Evolutionary conservation across 495 filamentous ascomycete genomes (phyloP), one percentile per base, ranked within the genome.

Genomic region (Neurospora sp.): DNA sequence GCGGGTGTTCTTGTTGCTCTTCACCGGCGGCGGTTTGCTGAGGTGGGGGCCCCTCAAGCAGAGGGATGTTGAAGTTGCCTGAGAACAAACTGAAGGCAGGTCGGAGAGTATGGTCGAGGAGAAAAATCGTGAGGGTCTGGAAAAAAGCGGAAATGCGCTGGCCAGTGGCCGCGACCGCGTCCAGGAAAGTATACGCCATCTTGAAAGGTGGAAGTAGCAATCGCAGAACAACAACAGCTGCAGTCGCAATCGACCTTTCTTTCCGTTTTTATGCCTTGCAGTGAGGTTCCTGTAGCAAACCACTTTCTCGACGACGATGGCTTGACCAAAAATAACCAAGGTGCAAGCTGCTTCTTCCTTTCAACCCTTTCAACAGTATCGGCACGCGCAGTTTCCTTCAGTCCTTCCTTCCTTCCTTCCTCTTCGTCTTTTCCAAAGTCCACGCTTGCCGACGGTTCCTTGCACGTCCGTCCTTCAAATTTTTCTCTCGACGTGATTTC

Each of bases 171-270:
- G 74, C 54, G 39, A 77, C 54, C 62, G 76, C 74, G 62, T 73
- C 44, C 74, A 75, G 74, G 73, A 77, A 70, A 70, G 79, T 72
- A 72, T 72, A 69, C 72, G 78, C 76, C 79, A 80, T 80, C 44
- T 16, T 46, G n/a, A 16, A 42, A 62, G 23, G n/a, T 66, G 46
- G 69, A 70, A 14, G 62, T 38, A 23, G 23, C 66, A 41, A 72
- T 71, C 71, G 62, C 69, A 38, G 16, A 71, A 41, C 70, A 74
- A 54, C 18, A 27, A 40, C 71, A 14, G 27, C 54, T 31, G 54
- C 54, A 62, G 27, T 62, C 27, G 54, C 54, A 62, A 62, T 62
- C 54, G 3, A 16, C 54, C 27, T 54, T 54, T 62, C 27, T 62
- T 62, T 62, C 54, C 54, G 54, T 16, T 35, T 35, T 35, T 35